A percentile compares a stretch with the other conserved stretches of the same genome.
These are phyloP conservation scores for Mycena galericulata DNA, from an alignment of 768 basidiomycete genomes.

Conservation along the genomic window DNA sequence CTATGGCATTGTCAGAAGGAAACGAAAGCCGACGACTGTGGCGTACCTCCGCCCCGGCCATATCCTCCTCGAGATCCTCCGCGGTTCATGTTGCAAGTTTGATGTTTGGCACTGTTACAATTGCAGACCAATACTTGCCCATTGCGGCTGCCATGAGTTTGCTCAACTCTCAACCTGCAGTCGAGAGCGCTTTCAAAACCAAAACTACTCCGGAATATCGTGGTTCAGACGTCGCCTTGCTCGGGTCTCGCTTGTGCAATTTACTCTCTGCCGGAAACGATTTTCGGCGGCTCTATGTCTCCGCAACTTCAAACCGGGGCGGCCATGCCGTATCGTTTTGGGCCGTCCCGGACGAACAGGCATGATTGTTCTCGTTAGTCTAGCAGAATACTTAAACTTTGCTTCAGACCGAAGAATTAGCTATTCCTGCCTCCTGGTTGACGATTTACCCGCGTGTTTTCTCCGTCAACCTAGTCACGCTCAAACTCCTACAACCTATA, in stretches of 20 bases:
- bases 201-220: constrained; percentile 21
- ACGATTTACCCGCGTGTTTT: constrained; percentile 51
- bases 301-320: constrained; percentile 17
- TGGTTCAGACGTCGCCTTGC: constrained; percentile 18
- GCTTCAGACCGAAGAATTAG: constrained; percentile 46
- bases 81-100: constrained; percentile 57
- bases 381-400: constrained; percentile 13
- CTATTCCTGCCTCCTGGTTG: constrained; percentile 58
- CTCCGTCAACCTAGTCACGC: constrained; percentile 29
- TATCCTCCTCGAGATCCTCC: constrained; percentile 59
- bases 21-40: not conserved
- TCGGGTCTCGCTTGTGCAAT: constrained; percentile 12
- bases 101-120: constrained; percentile 10
- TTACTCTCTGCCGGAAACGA: constrained; percentile 7
- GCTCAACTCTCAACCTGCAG: constrained; percentile 5
- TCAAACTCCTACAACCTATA: constrained; percentile 46
- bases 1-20: constrained; percentile 51
- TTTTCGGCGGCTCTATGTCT: constrained; percentile 22
- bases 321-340: constrained; percentile 34
- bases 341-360: constrained; percentile 52
- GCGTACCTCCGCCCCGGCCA: constrained; percentile 64
- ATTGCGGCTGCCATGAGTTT: not conserved
- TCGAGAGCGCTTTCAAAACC: constrained; percentile 7
- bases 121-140: not conserved
- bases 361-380: constrained; percentile 38